Evolutionary conservation across 2,329 filamentous ascomycete species (phyloP).

Genomic region (Chaetomium globosum): DNA sequence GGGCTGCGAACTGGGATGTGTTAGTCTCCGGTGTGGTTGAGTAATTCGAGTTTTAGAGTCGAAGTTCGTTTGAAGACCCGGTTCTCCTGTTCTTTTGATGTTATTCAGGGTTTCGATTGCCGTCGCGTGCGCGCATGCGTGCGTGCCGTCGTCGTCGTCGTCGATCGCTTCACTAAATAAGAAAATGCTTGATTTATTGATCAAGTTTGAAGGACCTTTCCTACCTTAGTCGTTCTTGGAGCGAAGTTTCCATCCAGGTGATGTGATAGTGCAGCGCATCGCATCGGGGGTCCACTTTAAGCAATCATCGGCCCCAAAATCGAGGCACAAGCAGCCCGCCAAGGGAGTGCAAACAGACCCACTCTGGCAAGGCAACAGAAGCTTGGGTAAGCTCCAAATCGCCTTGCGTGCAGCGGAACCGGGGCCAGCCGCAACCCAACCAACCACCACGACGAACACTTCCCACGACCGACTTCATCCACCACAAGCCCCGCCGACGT

Average conservation of each 20-base stretch:
- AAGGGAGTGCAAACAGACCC: conserved; percentile 24
- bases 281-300: background rate
- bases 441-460: conserved; percentile 26
- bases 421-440: conserved; percentile 19
- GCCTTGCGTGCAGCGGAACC: conserved; percentile 21
- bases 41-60: background rate
- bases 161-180: background rate
- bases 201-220: background rate
- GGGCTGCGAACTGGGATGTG: background rate
- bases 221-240: background rate
- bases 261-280: background rate
- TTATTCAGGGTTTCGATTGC: background rate
- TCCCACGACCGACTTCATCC: conserved; percentile 15
- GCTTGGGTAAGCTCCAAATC: conserved; percentile 44
- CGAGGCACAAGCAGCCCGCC: conserved; percentile 1
- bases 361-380: conserved; percentile 43
- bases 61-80: background rate
- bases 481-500: conserved; percentile 7
- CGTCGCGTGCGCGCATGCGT: no score
- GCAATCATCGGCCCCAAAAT: conserved; percentile 7
- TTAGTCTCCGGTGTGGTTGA: background rate
- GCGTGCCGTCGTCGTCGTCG: no score
- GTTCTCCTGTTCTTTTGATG: background rate
- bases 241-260: background rate
- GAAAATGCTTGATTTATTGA: background rate